A percentile compares a stretch with the other conserved stretches of the same genome.
These are phyloP conservation scores for Collybiopsis luxurians DNA, from an alignment of 768 basidiomycete species.

Conservation along the genomic window DNA sequence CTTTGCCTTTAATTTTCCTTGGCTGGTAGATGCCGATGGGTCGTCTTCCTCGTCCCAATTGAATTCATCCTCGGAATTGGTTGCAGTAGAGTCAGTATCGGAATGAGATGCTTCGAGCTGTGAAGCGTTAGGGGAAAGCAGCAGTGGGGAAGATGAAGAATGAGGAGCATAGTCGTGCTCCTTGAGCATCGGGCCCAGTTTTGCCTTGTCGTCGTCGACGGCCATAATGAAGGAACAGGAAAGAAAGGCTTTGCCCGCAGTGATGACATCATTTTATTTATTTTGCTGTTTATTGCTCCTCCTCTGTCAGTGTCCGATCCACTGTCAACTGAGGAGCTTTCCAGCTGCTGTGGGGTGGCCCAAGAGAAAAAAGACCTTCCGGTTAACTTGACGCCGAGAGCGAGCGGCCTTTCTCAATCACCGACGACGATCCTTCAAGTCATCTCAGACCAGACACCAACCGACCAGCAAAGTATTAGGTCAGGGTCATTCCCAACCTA, in stretches of 20 bases:
- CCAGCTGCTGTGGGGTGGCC: too few relatives aligned
- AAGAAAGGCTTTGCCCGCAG: not conserved
- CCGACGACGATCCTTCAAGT: too few relatives aligned
- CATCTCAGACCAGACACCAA: too few relatives aligned
- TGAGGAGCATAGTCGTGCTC: constrained; percentile 22
- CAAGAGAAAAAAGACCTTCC: too few relatives aligned
- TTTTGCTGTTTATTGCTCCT: too few relatives aligned
- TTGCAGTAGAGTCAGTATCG: constrained; percentile 47
- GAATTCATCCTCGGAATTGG: constrained; percentile 68
- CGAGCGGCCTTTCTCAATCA: too few relatives aligned
- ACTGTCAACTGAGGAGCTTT: too few relatives aligned
- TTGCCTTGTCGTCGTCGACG: constrained; percentile 2
- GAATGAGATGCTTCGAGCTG: constrained; percentile 25
- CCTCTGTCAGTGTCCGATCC: too few relatives aligned
- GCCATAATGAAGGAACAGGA: not conserved
- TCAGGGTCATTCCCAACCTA: too few relatives aligned
- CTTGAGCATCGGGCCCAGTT: constrained; percentile 8
- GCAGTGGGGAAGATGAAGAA: constrained; percentile 13
- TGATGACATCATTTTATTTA: too few relatives aligned
- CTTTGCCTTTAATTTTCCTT: constrained; percentile 44
- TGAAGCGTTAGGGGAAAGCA: constrained; percentile 8
- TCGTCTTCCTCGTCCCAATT: constrained; percentile 71
- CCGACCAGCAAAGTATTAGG: too few relatives aligned
- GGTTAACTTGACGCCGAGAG: too few relatives aligned
- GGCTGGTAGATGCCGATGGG: constrained; percentile 16